Conservation (phyloP, 129 eudicot genomes). For the Deinandra increscens region DNA sequence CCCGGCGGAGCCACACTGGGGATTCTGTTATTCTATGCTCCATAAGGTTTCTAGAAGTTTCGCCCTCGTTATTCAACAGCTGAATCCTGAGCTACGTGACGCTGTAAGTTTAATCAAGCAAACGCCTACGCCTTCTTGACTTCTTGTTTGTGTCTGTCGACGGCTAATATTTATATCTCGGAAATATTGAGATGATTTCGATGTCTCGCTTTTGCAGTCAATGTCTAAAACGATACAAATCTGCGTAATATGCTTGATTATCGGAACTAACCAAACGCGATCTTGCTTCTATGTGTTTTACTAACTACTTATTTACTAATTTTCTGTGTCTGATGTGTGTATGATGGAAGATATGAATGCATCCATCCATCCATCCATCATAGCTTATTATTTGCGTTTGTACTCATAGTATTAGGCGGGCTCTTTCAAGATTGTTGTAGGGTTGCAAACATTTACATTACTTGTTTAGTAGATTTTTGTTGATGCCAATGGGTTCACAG, state of each 20-base stretch:
- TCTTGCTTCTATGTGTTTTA: background rate
- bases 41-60: constrained; percentile 93
- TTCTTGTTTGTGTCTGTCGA: background rate
- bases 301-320: background rate
- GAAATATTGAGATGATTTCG: too few species aligned
- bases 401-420: too few species aligned
- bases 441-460: constrained; percentile 9
- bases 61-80: constrained; percentile 92
- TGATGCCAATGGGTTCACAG: background rate
- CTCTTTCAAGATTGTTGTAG: too few species aligned
- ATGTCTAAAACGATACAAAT: background rate
- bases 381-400: too few species aligned
- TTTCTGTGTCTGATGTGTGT: too few species aligned
- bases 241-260: background rate
- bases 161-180: too few species aligned
- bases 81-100: constrained; percentile 77
- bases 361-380: too few species aligned
- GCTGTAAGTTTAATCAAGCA: constrained; percentile 49
- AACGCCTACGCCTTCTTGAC: too few species aligned
- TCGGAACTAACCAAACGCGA: background rate
- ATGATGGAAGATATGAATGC: too few species aligned
- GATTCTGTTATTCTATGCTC: constrained; percentile 89
- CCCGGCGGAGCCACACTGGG: constrained; percentile 92
- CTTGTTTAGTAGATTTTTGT: background rate
- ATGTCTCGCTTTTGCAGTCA: background rate